phyloP scores from a whole-genome alignment of 495 filamentous ascomycete species.

The Hypomontagnella submonticulosa region DNA sequence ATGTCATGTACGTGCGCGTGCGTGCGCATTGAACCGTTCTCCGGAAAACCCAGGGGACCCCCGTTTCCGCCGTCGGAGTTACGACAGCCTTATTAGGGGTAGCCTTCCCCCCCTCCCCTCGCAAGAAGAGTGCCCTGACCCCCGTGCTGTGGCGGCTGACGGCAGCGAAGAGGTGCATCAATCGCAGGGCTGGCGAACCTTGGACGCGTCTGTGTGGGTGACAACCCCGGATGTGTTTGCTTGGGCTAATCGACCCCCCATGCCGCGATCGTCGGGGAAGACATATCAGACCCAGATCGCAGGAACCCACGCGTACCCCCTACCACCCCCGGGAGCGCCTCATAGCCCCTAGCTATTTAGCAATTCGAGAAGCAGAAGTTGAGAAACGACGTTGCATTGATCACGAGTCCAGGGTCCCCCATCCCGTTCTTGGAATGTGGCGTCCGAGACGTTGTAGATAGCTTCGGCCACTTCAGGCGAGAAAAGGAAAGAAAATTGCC shows the following conservation, averaged over 20 bases:
- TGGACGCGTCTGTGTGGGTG: constrained; percentile 39
- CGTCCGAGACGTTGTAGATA: constrained; percentile 7
- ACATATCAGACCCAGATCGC: constrained; percentile 40
- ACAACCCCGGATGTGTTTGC: constrained; percentile 40
- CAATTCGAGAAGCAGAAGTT: constrained; percentile 19
- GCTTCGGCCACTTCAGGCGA: constrained; percentile 4
- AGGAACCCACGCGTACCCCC: constrained; percentile 38
- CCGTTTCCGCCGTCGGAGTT: constrained; percentile 36
- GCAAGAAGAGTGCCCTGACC: constrained; percentile 21
- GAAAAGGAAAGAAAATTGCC: constrained; percentile 9
- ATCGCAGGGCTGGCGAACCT: constrained; percentile 38
- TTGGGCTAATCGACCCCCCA: constrained; percentile 21
- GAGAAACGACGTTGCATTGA: constrained; percentile 29
- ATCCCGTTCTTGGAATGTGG: constrained; percentile 18
- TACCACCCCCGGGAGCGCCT: constrained; percentile 12
- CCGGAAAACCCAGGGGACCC: constrained; percentile 23
- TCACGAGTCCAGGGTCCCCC: constrained; percentile 19
- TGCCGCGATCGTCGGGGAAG: constrained; percentile 39
- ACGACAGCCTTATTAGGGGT: constrained; percentile 37
- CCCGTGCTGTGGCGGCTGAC: constrained; percentile 44
- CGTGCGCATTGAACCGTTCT: constrained; percentile 39
- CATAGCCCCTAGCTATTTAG: constrained; percentile 6
- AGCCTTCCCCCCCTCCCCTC: constrained; percentile 18
- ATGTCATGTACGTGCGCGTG: constrained; percentile 30
- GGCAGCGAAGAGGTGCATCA: constrained; percentile 23